A percentile compares a stretch with the other conserved stretches of the same genome.
These are phyloP conservation scores for Aspergillus fumigatiaffinis DNA, from an alignment of 2,329 filamentous ascomycete genomes.

Conservation along the genomic window DNA sequence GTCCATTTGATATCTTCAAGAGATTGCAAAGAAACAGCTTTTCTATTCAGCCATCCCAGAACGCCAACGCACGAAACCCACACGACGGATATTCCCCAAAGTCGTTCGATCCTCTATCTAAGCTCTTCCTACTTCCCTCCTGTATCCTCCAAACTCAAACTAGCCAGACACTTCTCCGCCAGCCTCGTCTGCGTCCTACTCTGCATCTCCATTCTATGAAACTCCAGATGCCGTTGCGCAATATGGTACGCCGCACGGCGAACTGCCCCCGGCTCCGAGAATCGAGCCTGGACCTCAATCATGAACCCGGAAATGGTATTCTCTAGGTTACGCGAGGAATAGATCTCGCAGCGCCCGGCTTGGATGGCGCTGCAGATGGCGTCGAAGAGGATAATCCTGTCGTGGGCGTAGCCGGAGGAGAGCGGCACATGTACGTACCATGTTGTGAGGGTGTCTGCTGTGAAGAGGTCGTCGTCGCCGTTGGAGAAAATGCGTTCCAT, in stretches of 20 bases:
- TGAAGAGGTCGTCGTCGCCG: background rate
- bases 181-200: background rate
- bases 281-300: background rate
- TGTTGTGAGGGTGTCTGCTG: background rate
- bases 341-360: background rate
- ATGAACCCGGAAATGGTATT: background rate
- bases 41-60: background rate
- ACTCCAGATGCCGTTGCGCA: background rate
- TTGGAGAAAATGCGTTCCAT: background rate
- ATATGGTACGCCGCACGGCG: background rate
- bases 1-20: background rate
- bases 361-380: background rate
- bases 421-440: background rate
- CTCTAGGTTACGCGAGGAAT: background rate
- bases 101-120: background rate
- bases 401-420: background rate
- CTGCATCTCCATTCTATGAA: background rate
- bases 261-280: background rate
- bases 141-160: background rate
- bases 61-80: background rate
- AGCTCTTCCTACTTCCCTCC: background rate
- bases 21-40: background rate
- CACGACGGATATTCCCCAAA: background rate
- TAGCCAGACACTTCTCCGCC: background rate
- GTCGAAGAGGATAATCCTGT: background rate